These are phyloP conservation scores for Danielozyma ontarioensis DNA, from an alignment of 805 yeast species.

Conservation along the genomic window DNA sequence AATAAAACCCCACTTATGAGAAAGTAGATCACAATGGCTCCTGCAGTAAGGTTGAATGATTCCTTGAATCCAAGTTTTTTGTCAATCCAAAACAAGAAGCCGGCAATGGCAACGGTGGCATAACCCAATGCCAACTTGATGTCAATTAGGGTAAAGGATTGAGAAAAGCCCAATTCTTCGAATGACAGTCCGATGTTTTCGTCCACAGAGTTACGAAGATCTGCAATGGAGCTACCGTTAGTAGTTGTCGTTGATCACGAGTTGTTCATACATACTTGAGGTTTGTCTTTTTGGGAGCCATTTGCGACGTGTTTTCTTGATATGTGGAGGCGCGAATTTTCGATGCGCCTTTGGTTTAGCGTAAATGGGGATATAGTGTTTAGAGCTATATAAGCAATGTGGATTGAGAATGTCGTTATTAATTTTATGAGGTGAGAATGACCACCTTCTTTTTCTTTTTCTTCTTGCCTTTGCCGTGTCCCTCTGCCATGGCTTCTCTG, in stretches of 20 bases:
- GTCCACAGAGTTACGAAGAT: conserved; percentile 46
- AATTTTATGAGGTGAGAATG: conserved; percentile 25
- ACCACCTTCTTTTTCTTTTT: conserved; percentile 45
- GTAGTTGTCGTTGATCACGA: not conserved
- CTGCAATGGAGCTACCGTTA: conserved; percentile 42
- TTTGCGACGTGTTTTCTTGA: not conserved
- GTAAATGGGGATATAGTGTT: no score
- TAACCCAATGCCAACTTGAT: conserved; percentile 46
- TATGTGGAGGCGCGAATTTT: not conserved
- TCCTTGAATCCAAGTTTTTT: conserved; percentile 44
- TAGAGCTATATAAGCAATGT: not conserved
- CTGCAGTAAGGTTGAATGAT: conserved; percentile 26
- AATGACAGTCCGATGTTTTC: conserved; percentile 41
- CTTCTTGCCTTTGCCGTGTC: conserved; percentile 17
- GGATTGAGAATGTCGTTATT: not conserved
- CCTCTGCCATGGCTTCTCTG: conserved; percentile 38
- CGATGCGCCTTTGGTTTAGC: not conserved
- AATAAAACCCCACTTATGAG: conserved; percentile 27
- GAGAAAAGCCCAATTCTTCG: conserved; percentile 41
- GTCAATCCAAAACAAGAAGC: conserved; percentile 41
- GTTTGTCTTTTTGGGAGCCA: not conserved
- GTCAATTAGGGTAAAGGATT: conserved; percentile 43
- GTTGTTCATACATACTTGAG: no score
- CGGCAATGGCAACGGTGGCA: conserved; percentile 42
- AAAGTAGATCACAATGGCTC: conserved; percentile 34